Conservation (phyloP, 306 rosid species). For the Vigna nakashimae region DNA sequence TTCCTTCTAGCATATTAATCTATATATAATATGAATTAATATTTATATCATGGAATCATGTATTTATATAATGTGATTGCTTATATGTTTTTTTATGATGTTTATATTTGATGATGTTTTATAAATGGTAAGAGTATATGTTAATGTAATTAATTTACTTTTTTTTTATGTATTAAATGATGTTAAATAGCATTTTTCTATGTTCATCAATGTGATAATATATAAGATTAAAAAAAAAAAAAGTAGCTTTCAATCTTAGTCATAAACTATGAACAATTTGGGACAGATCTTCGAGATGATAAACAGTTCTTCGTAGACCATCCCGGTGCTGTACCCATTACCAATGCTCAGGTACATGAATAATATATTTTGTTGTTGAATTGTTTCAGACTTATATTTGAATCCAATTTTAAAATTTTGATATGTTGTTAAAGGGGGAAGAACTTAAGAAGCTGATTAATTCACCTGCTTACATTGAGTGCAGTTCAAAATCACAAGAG, state of each 20-base stretch:
- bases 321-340: slow-evolving; percentile 96
- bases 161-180: too few relatives aligned
- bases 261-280: not conserved
- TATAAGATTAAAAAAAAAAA: not conserved
- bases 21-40: not conserved
- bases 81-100: not conserved
- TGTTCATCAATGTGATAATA: too few relatives aligned
- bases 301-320: slow-evolving; percentile 92
- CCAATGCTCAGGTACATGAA: slow-evolving; percentile 74
- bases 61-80: not conserved
- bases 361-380: not conserved
- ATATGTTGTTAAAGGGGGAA: slow-evolving; percentile 73
- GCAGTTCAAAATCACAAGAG: slow-evolving; percentile 98
- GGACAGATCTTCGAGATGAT: slow-evolving; percentile 96
- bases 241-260: not conserved
- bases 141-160: too few relatives aligned
- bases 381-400: not conserved
- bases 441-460: slow-evolving; percentile 93
- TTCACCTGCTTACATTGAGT: slow-evolving; percentile 93
- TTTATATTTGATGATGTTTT: slow-evolving; percentile 8
- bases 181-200: too few relatives aligned
- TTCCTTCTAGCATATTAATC: not conserved
- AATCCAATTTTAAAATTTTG: slow-evolving; percentile 25
- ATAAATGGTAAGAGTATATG: too few relatives aligned
- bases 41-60: slow-evolving; percentile 11